Evolutionary conservation across 768 basidiomycete genomes (phyloP).

Genomic region (Harrya chromipes): DNA sequence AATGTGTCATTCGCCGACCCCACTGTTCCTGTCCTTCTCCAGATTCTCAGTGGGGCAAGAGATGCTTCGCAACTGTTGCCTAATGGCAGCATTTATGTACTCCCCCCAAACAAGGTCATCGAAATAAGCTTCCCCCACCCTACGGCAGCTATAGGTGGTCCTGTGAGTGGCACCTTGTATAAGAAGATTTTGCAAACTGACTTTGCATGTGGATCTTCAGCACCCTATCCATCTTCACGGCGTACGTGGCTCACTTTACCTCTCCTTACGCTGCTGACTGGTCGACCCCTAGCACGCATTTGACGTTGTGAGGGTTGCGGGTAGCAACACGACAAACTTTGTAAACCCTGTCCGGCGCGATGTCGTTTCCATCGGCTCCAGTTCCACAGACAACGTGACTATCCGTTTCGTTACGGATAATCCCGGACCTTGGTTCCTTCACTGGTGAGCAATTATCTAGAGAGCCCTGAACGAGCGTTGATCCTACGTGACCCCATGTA

Average conservation of each 20-base stretch:
- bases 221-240: conserved; percentile 38
- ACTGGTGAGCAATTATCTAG: conserved; percentile 23
- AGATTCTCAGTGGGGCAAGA: conserved; percentile 49
- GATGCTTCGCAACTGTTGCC: conserved; percentile 46
- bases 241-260: conserved; percentile 17
- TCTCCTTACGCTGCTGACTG: background rate
- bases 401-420: conserved; percentile 62
- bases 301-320: conserved; percentile 30
- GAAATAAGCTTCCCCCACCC: conserved; percentile 42
- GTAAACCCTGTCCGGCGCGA: conserved; percentile 35
- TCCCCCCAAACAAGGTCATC: conserved; percentile 42
- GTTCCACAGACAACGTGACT: conserved; percentile 41
- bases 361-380: conserved; percentile 14
- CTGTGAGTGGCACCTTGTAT: conserved; percentile 12
- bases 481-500: background rate
- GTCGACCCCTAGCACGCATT: conserved; percentile 28
- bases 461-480: background rate
- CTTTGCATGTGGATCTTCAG: background rate
- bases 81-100: conserved; percentile 39
- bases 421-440: conserved; percentile 54
- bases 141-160: conserved; percentile 20
- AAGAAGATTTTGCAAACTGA: background rate
- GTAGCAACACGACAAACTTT: conserved; percentile 28
- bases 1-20: conserved; percentile 36
- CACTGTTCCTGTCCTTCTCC: conserved; percentile 47